Evolutionary conservation across 805 yeast species (phyloP).

Genomic region (Candida golubevii): DNA sequence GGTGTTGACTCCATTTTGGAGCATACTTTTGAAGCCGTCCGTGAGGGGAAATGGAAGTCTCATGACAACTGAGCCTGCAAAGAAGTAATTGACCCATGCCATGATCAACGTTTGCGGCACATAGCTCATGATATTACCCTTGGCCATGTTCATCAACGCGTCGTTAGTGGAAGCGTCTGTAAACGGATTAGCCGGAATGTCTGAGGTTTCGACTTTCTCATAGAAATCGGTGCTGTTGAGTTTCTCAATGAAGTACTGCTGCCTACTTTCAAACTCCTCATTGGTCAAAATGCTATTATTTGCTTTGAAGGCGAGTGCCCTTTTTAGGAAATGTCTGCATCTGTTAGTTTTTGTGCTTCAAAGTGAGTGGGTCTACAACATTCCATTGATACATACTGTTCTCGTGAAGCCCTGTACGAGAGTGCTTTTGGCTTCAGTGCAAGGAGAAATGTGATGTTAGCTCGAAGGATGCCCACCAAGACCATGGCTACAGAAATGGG

Average conservation of each 20-base stretch:
- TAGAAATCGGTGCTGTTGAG: constrained; percentile 53
- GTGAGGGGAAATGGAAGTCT: constrained; percentile 88
- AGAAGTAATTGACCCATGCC: constrained; percentile 95
- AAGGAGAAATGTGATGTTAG: constrained; percentile 59
- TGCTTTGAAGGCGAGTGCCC: constrained; percentile 53
- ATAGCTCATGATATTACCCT: constrained; percentile 75
- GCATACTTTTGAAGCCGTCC: constrained; percentile 82
- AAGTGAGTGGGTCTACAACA: neutral
- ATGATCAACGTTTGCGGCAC: constrained; percentile 90
- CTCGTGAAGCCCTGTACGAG: constrained; percentile 45
- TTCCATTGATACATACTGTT: constrained; percentile 34
- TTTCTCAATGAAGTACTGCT: constrained; percentile 41
- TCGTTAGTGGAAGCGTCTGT: constrained; percentile 70
- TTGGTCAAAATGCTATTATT: constrained; percentile 50
- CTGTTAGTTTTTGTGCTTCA: constrained; percentile 1
- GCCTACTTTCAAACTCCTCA: constrained; percentile 51
- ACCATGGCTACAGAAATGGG: constrained; percentile 92
- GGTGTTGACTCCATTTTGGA: constrained; percentile 83
- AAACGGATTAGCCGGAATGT: constrained; percentile 54
- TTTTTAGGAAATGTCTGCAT: constrained; percentile 49
- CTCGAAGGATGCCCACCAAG: constrained; percentile 73
- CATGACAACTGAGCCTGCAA: constrained; percentile 82
- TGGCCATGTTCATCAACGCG: constrained; percentile 69
- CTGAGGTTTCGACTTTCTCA: constrained; percentile 43
- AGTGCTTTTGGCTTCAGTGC: constrained; percentile 55